Evolutionary conservation across 1,284 basidiomycete genomes (phyloP).

Genomic region (Somion occarium): DNA sequence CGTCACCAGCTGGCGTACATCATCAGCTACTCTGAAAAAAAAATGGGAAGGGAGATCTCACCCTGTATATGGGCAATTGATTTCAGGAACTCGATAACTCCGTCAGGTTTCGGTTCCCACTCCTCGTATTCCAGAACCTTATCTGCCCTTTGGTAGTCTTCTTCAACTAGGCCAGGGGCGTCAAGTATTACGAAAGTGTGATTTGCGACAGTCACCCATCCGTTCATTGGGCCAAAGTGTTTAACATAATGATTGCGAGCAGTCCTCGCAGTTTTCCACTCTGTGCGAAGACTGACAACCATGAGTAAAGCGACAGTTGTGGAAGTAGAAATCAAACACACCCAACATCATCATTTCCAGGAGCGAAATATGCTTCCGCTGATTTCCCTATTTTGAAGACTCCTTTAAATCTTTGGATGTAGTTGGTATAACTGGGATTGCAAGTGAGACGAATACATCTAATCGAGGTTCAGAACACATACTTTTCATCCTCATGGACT

Average conservation of each 20-base stretch:
- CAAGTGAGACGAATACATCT: slow-evolving; percentile 12
- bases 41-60: slow-evolving; percentile 26
- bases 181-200: slow-evolving; percentile 75
- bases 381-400: slow-evolving; percentile 48
- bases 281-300: slow-evolving; percentile 1
- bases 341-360: slow-evolving; percentile 86
- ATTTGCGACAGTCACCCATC: slow-evolving; percentile 51
- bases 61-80: slow-evolving; percentile 38
- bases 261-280: slow-evolving; percentile 2
- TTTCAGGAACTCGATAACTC: slow-evolving; percentile 72
- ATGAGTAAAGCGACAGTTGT: slow-evolving; percentile 13
- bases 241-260: slow-evolving; percentile 48
- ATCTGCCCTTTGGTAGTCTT: slow-evolving; percentile 67
- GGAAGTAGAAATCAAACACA: slow-evolving; percentile 29
- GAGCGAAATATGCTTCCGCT: slow-evolving; percentile 60
- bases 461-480: slow-evolving; percentile 28
- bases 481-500: slow-evolving; percentile 60
- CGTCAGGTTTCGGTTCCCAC: slow-evolving; percentile 57
- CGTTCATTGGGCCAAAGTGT: slow-evolving; percentile 69
- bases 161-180: slow-evolving; percentile 74
- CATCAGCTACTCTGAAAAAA: neutral
- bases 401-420: slow-evolving; percentile 54
- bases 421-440: slow-evolving; percentile 52
- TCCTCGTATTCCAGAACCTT: slow-evolving; percentile 44
- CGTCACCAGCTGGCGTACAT: slow-evolving; percentile 16